phyloP scores from a whole-genome alignment of 2,329 filamentous ascomycete species.

The Fusarium verrucosum region DNA sequence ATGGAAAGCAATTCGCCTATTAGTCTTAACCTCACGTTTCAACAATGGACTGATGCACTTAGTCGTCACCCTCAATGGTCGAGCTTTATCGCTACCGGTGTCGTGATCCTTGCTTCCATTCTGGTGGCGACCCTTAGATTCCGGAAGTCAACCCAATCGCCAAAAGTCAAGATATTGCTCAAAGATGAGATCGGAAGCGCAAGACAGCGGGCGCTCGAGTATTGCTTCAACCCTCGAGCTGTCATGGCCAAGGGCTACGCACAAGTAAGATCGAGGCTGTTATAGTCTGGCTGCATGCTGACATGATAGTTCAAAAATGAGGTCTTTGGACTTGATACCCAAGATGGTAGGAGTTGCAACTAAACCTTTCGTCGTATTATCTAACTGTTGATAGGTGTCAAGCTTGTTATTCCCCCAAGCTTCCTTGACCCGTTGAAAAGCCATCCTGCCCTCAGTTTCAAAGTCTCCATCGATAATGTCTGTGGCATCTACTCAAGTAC shows the following conservation, averaged over 20 bases:
- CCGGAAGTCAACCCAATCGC: rapidly evolving
- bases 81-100: rapidly evolving
- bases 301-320: slow-evolving; percentile 12
- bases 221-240: slow-evolving; percentile 12
- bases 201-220: slow-evolving; percentile 9
- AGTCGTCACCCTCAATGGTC: rapidly evolving
- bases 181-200: slow-evolving; percentile 12
- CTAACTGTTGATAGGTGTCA: neutral
- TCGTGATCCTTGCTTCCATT: rapidly evolving
- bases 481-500: rapidly evolving
- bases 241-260: slow-evolving; percentile 12
- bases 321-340: slow-evolving; percentile 16
- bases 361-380: rapidly evolving
- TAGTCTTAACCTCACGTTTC: neutral
- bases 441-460: slow-evolving; percentile 17
- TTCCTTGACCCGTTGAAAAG: slow-evolving; percentile 11
- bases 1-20: neutral
- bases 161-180: neutral
- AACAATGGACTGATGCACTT: rapidly evolving
- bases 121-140: neutral
- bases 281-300: rapidly evolving
- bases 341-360: neutral
- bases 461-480: slow-evolving; percentile 17
- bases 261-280: neutral
- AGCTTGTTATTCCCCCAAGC: neutral